Evolutionary conservation across 805 yeast genomes (phyloP), one percentile per base, ranked within the genome.

Genomic region (Kockiozyma suomiensis): DNA sequence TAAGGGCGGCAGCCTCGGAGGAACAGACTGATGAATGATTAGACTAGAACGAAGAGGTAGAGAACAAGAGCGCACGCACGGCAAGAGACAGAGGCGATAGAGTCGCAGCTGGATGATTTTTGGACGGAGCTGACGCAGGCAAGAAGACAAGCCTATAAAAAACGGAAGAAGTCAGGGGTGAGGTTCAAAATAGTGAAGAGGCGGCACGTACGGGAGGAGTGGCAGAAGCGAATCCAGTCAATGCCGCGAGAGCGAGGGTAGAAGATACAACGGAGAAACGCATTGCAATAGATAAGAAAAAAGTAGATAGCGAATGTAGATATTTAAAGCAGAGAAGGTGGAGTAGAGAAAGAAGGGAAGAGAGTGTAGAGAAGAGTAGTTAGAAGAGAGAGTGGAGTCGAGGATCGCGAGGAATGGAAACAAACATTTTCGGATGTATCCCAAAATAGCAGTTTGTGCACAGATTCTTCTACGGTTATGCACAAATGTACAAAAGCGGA

Each of bases 51-150:
- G 13, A 33, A 28, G 25, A 7, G 15, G 40, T 7, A 7, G 5
- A 15, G 21, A 25, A 2, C 13, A 17, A 41, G 26, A 3, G 43
- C 13, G 15, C 13, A 26, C 64, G 26, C 50, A 60, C 64, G 30
- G 79, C 96, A 90, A 45, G 76, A 69, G 66, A 89, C 78, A 70
- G 87, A 84, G 73, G 82, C 82, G 73, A 90, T 73, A 58, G 85
- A 78, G 60, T 76, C 67, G 75, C 94, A 88, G 49, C 76, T 61
- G 15, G 85, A 79, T 4, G 68, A 63, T 72, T 81, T 81, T 64
- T 81, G 78, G 57, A 87, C 92, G 70, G 83, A 80, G 58, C 90
- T 81, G 60, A 88, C 93, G 82, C 97, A 90, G 42, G 96, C 96
- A 73, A 91, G 79, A 67, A 91, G 77, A 79, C 97, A 91, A 40